Conservation (phyloP, 1,284 basidiomycete genomes). For the Trichosporon coremiiforme region DNA sequence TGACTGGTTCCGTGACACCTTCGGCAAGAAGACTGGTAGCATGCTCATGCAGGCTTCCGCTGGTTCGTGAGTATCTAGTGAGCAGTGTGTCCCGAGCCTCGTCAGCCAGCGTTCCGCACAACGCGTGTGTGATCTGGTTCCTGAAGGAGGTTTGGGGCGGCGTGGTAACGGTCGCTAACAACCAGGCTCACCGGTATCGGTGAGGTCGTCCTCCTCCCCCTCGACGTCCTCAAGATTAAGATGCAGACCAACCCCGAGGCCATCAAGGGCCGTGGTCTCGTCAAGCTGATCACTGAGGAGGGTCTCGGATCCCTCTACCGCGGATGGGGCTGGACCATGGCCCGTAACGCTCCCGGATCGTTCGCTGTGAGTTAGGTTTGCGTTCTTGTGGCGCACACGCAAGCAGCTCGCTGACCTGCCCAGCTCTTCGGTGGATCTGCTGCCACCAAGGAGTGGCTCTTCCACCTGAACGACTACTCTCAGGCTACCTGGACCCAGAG, state of each 20-base stretch:
- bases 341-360: slow-evolving; percentile 91
- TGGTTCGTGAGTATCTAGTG: slow-evolving; percentile 67
- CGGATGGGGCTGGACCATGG: slow-evolving; percentile 99
- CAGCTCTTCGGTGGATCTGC: slow-evolving; percentile 96
- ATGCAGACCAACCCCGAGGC: slow-evolving; percentile 96
- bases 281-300: slow-evolving; percentile 90
- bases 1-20: slow-evolving; percentile 72
- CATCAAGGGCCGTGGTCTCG: slow-evolving; percentile 85
- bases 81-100: background rate
- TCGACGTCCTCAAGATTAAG: slow-evolving; percentile 98
- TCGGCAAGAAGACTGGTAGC: slow-evolving; percentile 95
- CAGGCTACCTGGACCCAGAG: slow-evolving; percentile 92
- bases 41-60: slow-evolving; percentile 94
- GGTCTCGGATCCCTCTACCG: slow-evolving; percentile 84
- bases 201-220: slow-evolving; percentile 91
- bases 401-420: background rate
- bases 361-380: slow-evolving; percentile 72
- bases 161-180: slow-evolving; percentile 19
- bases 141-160: background rate
- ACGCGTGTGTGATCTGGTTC: background rate
- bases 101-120: background rate
- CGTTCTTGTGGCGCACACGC: background rate
- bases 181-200: slow-evolving; percentile 88
- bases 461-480: slow-evolving; percentile 84
- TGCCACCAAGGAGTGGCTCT: slow-evolving; percentile 88